Base-by-base conservation (phyloP, 2,329 filamentous ascomycete species). In the Venturia nashicola region DNA sequence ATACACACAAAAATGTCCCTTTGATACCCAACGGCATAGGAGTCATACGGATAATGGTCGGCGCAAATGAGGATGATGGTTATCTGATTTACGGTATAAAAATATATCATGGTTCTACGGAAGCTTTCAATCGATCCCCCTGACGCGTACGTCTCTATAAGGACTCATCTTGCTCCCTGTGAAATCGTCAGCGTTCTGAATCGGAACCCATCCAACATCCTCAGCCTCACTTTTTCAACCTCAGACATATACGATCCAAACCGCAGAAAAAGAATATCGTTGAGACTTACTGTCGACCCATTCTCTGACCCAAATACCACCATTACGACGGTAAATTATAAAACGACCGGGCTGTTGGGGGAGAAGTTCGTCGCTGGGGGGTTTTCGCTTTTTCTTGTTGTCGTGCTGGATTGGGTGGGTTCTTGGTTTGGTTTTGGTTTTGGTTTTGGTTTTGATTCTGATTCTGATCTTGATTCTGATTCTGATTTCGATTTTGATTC, bases 11-110 rank as follows among this genome's bases (percentile, higher is more conserved):
- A 27, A 34, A 16, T 18, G 34, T 57, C 51, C 32, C 36, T 57
- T 57, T 57, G 51, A 57, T 57, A 57, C 51, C 51, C 51, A 57
- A 36, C 51, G 51, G 51, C 51, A 55, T 36, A 57, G 51, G 51
- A 57, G 51, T 57, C 36, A 55, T 36, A 55, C 18, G 51, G 51
- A 57, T 57, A 36, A 57, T 34, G 32, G 51, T 34, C 6, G 27
- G 32, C 51, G 27, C 51, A 27, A 16, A 23, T 36, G 12, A 20
- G 51, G 51, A 57, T 51, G 8, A 36, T 16, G 16, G 27, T 16
- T n/a, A 36, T 57, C 12, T 67, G 61, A 16, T 62, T 60, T n/a
- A 4, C 4, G 20, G 36, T 55, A n/a, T 36, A 27, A 18, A 27
- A 36, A 36, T 54, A 54, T 32, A 54, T 54, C 23, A 32, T 54